phyloP scores from a whole-genome alignment of 805 yeast species.

The Lipomyces starkeyi region DNA sequence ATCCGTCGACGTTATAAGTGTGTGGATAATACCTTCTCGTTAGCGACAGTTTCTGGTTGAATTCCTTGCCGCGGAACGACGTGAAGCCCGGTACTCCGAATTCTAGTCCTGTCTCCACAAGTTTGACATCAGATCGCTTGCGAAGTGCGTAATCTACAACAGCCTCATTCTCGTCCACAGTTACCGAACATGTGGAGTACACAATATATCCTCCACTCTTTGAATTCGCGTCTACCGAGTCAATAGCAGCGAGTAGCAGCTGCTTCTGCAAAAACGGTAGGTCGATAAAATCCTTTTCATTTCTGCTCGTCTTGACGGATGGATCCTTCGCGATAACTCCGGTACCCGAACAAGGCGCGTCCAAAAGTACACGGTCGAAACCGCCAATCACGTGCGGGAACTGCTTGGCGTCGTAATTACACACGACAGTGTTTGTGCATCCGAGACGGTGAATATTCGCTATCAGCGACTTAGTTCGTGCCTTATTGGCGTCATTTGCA shows the following conservation, averaged over 20 bases:
- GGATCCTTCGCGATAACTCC: constrained; percentile 99
- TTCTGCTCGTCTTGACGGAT: constrained; percentile 88
- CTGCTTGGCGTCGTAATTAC: constrained; percentile 97
- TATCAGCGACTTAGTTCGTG: constrained; percentile 93
- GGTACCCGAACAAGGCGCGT: constrained; percentile 99
- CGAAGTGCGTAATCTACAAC: constrained; percentile 97
- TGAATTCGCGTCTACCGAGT: constrained; percentile 93
- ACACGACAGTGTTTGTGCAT: constrained; percentile 93
- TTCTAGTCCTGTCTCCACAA: constrained; percentile 88
- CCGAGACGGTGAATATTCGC: constrained; percentile 98
- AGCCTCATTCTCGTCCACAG: constrained; percentile 97
- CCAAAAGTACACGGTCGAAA: constrained; percentile 89
- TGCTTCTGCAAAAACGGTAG: constrained; percentile 97
- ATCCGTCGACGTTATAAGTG: constrained; percentile 97
- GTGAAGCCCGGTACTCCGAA: constrained; percentile 97
- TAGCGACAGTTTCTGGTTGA: constrained; percentile 73
- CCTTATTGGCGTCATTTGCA: constrained; percentile 96
- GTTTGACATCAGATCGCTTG: constrained; percentile 93
- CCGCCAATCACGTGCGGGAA: constrained; percentile 99
- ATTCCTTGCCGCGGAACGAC: constrained; percentile 89
- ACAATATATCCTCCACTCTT: constrained; percentile 92
- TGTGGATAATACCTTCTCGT: constrained; percentile 98
- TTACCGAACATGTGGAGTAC: constrained; percentile 97
- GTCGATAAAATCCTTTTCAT: constrained; percentile 94
- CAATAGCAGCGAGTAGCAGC: constrained; percentile 90